Evolutionary conservation across 805 yeast genomes (phyloP), one percentile per base, ranked within the genome.

Genomic region (Millerozyma acaciae): DNA sequence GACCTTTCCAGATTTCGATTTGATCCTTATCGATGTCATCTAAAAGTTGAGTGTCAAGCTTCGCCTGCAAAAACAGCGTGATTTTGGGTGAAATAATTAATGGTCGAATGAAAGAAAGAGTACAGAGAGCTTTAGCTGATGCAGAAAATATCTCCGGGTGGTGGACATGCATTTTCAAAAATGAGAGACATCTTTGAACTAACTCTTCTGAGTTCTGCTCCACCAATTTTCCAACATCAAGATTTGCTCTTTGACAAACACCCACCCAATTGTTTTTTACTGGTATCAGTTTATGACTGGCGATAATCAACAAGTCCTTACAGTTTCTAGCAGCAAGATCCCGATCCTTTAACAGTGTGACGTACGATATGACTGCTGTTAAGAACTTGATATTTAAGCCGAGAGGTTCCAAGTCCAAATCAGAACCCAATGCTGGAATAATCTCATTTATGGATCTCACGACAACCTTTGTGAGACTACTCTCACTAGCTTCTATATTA

Each of bases 201-300:
- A 5, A n/a, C n/a, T 28, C 21, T 8, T 18, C 12, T 4, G 20
- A 12, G 13, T 20, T 16, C 7, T 32, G 42, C 17, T 35, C 34
- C 12, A 82, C 73, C 20, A 86, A 52, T 1, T 46, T 43, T 10
- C 83, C 83, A 2, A 96, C 85, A 51, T 89, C 94, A 21, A 61
- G 36, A 6, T 34, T 37, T 6, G 83, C 71, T 28, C 74, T 63
- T 46, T 80, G 74, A 22, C 78, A 78, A 26, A 87, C 57, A 0
- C 84, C 84, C 21, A 87, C 82, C 97, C 97, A 90, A 2, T 82
- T 80, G 39, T 73, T 57, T 60, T 51, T 65, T 60, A 41, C 55
- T 37, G 28, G 56, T 42, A 61, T 41, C 5, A 30, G 33, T 7
- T 43, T 22, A 34, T 55, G 55, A 42, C 60, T 57, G 2, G 69